Percentiles rank a stretch among this genome's conserved stretches.
These are phyloP conservation scores for Adansonia grandidieri DNA, from an alignment of 441 rosid species.

Conservation along the genomic window DNA sequence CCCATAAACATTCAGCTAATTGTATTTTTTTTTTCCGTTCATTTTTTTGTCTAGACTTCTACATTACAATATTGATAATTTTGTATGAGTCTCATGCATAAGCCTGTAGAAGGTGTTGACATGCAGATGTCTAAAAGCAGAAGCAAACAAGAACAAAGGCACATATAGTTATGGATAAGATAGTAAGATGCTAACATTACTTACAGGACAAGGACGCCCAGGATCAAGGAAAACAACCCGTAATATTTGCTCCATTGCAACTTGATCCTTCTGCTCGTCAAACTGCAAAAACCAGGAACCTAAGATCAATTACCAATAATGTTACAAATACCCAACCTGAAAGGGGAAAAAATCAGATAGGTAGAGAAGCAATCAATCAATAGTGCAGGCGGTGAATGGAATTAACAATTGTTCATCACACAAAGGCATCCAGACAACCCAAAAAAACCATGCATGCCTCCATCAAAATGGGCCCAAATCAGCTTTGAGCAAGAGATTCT, in stretches of 20 bases:
- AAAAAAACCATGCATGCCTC: slow-evolving; percentile 14
- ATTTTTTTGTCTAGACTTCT: slow-evolving; percentile 15
- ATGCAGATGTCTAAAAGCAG: slow-evolving; percentile 17
- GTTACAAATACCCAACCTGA: neutral
- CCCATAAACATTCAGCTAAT: slow-evolving; percentile 1
- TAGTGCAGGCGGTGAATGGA: neutral
- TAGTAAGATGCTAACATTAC: slow-evolving; percentile 25
- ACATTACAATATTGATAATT: slow-evolving; percentile 19
- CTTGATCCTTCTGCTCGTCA: slow-evolving; percentile 71
- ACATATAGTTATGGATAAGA: neutral
- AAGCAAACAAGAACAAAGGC: neutral
- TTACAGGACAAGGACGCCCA: slow-evolving; percentile 60
- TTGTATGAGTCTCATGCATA: neutral
- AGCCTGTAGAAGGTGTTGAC: neutral
- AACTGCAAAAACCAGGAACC: slow-evolving; percentile 43
- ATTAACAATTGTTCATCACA: neutral
- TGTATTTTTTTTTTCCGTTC: neutral
- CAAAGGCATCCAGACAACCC: neutral
- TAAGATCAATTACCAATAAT: slow-evolving; percentile 4
- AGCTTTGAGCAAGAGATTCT: slow-evolving; percentile 4
- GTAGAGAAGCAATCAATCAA: slow-evolving; percentile 14
- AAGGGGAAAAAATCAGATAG: neutral
- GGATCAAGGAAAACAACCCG: slow-evolving; percentile 69
- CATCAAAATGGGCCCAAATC: neutral
- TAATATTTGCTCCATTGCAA: slow-evolving; percentile 57